Evolutionary conservation across 352 stramenopile genomes (phyloP).

Genomic region (Phytopythium boreale): DNA sequence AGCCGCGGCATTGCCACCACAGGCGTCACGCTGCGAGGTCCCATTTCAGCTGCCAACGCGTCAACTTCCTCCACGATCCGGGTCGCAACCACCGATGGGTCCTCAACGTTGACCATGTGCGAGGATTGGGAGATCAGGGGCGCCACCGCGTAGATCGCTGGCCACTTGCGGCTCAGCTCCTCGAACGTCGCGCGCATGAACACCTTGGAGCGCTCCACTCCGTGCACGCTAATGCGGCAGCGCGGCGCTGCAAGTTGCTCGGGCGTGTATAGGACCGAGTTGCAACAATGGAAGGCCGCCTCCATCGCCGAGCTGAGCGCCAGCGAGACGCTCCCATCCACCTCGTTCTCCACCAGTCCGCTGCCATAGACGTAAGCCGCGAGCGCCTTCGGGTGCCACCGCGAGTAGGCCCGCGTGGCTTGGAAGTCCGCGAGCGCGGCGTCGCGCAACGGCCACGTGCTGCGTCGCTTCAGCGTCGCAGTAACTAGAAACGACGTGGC

Average conservation of each 20-base stretch:
- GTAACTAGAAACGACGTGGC: constrained; percentile 9
- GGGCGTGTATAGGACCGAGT: constrained; percentile 4
- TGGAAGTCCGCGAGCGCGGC: neutral
- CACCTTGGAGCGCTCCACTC: constrained; percentile 18
- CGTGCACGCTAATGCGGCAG: constrained; percentile 13
- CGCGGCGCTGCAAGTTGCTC: constrained; percentile 11
- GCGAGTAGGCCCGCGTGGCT: neutral
- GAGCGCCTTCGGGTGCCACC: neutral
- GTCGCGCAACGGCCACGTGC: neutral
- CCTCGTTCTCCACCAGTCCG: neutral
- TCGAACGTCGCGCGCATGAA: constrained; percentile 15
- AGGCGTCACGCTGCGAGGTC: neutral
- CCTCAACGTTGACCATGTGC: constrained; percentile 28
- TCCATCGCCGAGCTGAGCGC: constrained; percentile 12
- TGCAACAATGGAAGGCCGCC: constrained; percentile 12
- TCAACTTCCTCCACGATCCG: constrained; percentile 7
- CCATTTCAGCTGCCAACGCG: constrained; percentile 1
- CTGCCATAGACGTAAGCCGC: neutral
- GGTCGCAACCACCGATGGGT: constrained; percentile 13
- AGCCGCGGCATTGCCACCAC: neutral
- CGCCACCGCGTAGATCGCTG: constrained; percentile 18
- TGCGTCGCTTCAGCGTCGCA: constrained; percentile 6
- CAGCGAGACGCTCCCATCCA: neutral
- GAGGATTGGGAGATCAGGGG: constrained; percentile 12
- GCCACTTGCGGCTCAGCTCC: constrained; percentile 9